These are phyloP conservation scores for Neofusicoccum parvum DNA, from an alignment of 2,329 filamentous ascomycete genomes.

Conservation along the genomic window DNA sequence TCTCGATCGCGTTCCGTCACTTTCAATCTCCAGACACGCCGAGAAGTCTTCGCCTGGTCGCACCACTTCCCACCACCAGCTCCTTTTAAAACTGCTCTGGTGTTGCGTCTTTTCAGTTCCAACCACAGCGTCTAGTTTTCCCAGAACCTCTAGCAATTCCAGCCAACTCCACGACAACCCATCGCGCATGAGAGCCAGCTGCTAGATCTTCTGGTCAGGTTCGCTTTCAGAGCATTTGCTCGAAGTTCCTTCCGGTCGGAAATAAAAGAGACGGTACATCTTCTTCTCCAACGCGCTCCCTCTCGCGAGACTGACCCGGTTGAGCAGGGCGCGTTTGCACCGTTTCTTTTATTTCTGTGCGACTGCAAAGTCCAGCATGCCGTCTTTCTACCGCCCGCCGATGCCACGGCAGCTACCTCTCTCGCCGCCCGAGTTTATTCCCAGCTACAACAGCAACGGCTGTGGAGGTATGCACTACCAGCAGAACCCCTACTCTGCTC, in stretches of 20 bases:
- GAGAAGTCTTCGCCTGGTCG: not conserved
- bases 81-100: not conserved
- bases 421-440: slow-evolving; percentile 53
- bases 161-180: not conserved
- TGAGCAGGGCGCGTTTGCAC: slow-evolving; percentile 37
- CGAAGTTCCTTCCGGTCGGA: slow-evolving; percentile 33
- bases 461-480: slow-evolving; percentile 51
- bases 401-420: slow-evolving; percentile 48
- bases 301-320: slow-evolving; percentile 9
- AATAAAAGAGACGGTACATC: slow-evolving; percentile 43
- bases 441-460: slow-evolving; percentile 43
- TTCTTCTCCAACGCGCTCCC: not conserved
- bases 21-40: not conserved
- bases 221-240: slow-evolving; percentile 40
- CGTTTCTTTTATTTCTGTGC: slow-evolving; percentile 47
- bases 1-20: not conserved
- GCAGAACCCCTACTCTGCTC: slow-evolving; percentile 42
- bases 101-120: not conserved
- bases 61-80: not conserved
- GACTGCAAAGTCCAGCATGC: slow-evolving; percentile 44
- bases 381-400: slow-evolving; percentile 52
- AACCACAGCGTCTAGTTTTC: not conserved
- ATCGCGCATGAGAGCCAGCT: slow-evolving; percentile 40
- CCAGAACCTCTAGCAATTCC: not conserved
- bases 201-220: slow-evolving; percentile 35